Evolutionary conservation across 2,329 filamentous ascomycete genomes (phyloP), one percentile per base, ranked within the genome.

Genomic region (Diplodia intermedia): DNA sequence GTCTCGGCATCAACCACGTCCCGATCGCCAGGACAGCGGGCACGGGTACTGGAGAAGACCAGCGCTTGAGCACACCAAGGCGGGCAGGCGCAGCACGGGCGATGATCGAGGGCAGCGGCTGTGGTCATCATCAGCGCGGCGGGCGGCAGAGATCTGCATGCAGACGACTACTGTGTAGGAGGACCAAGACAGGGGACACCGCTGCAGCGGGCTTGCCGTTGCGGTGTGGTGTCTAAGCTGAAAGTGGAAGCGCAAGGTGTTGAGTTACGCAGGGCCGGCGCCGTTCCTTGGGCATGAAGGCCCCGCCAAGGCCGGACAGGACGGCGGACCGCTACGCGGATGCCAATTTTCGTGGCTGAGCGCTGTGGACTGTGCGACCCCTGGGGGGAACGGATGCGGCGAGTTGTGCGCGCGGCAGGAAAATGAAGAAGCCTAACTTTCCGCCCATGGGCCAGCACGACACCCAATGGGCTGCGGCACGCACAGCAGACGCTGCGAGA

Each of bases 341-440:
- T 68, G 66, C 66, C 50, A 68, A 65, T 50, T 49, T 68, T 26
- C 56, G 66, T 68, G 57, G 66, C 66, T 68, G 66, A 56, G 66
- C 20, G 60, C 43, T 38, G 57, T 26, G 57, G 52, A 66, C 47
- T 65, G 62, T 65, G 52, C 62, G 20, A 33, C 40, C 57, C 38
- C 57, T 49, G 33, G 60, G 26, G 20, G 40, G n/a, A 26, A 63
- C 12, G 60, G 47, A 63, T 63, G 47, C 60, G 43, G 43, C 57
- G 26, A 47, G 20, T 4, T 60, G 31, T 47, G 56, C 47, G 57
- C 26, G 57, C 23, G 60, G 15, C 43, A 63, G n/a, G 29, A 33
- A 33, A 33, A 29, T 33, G 29, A 52, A 62, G 26, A 52, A 38
- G 60, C 29, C 18, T 47, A 31, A 6, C 6, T 31, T 40, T 40